Percentiles rank a stretch among this genome's conserved stretches.
Evolutionary conservation across 345 rosid genomes (phyloP).

Genomic region (Chamaenerion angustifolium): DNA sequence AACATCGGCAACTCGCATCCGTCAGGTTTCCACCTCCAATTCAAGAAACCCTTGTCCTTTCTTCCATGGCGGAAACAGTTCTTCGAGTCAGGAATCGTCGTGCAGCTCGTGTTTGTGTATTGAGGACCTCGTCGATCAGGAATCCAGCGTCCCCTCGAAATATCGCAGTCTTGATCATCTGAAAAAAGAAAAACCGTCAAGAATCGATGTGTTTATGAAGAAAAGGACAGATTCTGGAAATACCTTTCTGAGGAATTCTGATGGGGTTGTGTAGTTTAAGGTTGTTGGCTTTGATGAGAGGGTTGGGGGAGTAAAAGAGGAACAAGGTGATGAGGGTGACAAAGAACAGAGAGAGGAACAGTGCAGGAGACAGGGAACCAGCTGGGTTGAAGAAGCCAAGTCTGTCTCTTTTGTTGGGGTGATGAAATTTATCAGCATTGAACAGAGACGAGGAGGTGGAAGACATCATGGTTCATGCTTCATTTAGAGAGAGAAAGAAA

Average conservation of each 20-base stretch:
- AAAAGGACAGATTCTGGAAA: too few species aligned
- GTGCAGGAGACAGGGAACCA: conserved; percentile 26
- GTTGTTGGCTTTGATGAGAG: conserved; percentile 16
- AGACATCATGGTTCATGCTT: conserved; percentile 13
- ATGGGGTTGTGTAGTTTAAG: conserved; percentile 3
- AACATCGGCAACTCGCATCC: conserved; percentile 57
- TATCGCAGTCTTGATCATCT: conserved; percentile 30
- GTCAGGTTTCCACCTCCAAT: conserved; percentile 92
- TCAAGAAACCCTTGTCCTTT: conserved; percentile 43
- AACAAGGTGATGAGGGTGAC: conserved; percentile 38
- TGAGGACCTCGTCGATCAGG: conserved; percentile 32
- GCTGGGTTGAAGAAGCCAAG: conserved; percentile 15
- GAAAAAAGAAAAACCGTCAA: neutral
- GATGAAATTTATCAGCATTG: conserved; percentile 6
- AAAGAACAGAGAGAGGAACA: conserved; percentile 28
- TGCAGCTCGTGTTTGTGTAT: conserved; percentile 57
- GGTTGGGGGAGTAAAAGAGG: conserved; percentile 42
- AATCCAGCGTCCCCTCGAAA: conserved; percentile 56
- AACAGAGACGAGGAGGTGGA: conserved; percentile 2
- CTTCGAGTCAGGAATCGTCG: conserved; percentile 57
- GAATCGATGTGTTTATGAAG: too few species aligned
- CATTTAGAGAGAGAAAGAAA: neutral
- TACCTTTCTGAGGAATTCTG: conserved; percentile 19
- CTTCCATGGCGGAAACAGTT: conserved; percentile 68
- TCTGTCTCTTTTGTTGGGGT: conserved; percentile 19